Evolutionary conservation across 164 flowering plant genomes (phyloP).

Genomic region (Stephania japonica): DNA sequence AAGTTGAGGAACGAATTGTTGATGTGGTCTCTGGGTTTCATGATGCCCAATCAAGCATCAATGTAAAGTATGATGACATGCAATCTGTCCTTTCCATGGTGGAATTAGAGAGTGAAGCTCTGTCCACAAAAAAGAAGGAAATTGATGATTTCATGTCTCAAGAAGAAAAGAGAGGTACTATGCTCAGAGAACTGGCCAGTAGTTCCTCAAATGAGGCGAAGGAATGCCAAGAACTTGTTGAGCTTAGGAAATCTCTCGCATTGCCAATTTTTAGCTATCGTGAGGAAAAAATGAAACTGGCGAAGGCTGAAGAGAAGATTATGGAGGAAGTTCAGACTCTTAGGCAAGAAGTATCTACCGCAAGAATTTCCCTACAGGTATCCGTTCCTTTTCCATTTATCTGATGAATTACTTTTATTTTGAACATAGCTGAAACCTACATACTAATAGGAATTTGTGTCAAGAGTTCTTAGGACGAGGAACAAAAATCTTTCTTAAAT

Average conservation of each 20-base stretch:
- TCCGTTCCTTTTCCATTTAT: conserved; percentile 4
- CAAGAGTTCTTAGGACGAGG: background rate
- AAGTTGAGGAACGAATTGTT: conserved; percentile 49
- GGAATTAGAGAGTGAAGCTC: conserved; percentile 35
- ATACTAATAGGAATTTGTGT: background rate
- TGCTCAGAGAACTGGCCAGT: conserved; percentile 46
- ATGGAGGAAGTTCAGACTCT: conserved; percentile 43
- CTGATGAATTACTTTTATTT: background rate
- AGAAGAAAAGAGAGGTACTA: conserved; percentile 38
- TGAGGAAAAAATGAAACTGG: conserved; percentile 53
- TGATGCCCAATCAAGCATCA: conserved; percentile 36
- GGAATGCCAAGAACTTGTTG: conserved; percentile 36
- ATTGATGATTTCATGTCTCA: conserved; percentile 34
- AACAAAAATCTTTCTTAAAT: too few species aligned
- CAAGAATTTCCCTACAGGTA: conserved; percentile 73
- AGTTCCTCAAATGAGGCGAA: conserved; percentile 49
- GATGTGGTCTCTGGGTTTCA: conserved; percentile 43
- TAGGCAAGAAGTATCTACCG: conserved; percentile 44
- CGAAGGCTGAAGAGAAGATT: conserved; percentile 56
- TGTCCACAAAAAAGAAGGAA: conserved; percentile 46
- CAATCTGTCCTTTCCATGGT: conserved; percentile 36
- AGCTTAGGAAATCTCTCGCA: conserved; percentile 40
- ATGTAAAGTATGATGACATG: conserved; percentile 32
- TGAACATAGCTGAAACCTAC: background rate
- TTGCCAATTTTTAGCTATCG: conserved; percentile 39